phyloP scores from a whole-genome alignment of 2,329 filamentous ascomycete genomes.

The Paecilomyces niveus region DNA sequence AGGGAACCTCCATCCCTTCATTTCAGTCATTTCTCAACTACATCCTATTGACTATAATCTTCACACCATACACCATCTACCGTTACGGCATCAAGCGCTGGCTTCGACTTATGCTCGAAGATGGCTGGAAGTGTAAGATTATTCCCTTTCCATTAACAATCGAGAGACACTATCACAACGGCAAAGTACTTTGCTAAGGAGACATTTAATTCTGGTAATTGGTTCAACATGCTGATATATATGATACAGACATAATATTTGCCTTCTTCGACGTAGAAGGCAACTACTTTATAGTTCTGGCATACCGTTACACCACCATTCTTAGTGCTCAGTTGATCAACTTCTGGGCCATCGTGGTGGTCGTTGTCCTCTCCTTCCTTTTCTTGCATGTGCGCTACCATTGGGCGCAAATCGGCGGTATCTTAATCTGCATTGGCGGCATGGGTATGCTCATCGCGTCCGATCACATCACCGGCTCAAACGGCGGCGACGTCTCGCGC shows the following conservation, averaged over 20 bases:
- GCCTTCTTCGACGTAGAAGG: slow-evolving; percentile 91
- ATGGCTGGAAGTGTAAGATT: slow-evolving; percentile 73
- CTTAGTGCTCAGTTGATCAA: slow-evolving; percentile 92
- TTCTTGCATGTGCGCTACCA: slow-evolving; percentile 87
- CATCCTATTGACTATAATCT: slow-evolving; percentile 72
- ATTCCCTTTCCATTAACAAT: not conserved
- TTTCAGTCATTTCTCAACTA: slow-evolving; percentile 98
- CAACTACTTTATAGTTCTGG: slow-evolving; percentile 96
- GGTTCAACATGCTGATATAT: not conserved
- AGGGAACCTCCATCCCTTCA: slow-evolving; percentile 75
- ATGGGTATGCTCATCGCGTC: slow-evolving; percentile 80
- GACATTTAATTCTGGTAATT: not conserved
- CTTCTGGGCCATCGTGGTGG: slow-evolving; percentile 96
- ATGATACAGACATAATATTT: slow-evolving; percentile 63
- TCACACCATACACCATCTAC: slow-evolving; percentile 72
- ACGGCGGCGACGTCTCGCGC: slow-evolving; percentile 52
- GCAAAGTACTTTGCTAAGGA: not conserved
- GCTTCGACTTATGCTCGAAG: slow-evolving; percentile 53
- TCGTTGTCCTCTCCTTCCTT: slow-evolving; percentile 75
- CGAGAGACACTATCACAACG: not conserved
- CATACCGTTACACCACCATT: slow-evolving; percentile 87
- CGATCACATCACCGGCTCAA: slow-evolving; percentile 72
- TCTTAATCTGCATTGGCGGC: slow-evolving; percentile 83
- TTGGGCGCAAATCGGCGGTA: slow-evolving; percentile 74
- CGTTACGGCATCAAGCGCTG: slow-evolving; percentile 70